Evolutionary conservation across 805 yeast species (phyloP).

Genomic region (Metschnikowia hibisci): DNA sequence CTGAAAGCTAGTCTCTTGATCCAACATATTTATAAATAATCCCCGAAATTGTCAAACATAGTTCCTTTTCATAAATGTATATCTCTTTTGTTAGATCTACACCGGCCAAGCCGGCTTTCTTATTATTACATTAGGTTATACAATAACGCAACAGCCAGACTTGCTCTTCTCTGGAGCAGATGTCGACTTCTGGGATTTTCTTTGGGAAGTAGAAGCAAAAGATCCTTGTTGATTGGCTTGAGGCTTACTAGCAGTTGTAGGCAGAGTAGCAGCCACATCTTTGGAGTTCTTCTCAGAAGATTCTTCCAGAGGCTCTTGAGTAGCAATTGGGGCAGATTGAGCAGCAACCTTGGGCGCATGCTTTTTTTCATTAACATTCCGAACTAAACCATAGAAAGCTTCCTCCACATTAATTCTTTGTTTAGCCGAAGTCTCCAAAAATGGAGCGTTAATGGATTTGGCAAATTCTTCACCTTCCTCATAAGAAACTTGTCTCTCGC

Average conservation of each 20-base stretch:
- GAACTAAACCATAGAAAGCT: slow-evolving; percentile 67
- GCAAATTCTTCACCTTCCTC: slow-evolving; percentile 66
- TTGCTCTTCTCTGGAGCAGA: slow-evolving; percentile 11
- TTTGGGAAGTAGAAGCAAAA: slow-evolving; percentile 11
- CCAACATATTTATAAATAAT: too few relatives aligned
- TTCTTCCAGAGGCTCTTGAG: neutral
- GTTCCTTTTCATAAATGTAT: too few relatives aligned
- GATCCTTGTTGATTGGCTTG: neutral
- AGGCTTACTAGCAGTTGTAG: neutral
- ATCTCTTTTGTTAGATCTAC: too few relatives aligned
- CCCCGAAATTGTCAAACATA: too few relatives aligned
- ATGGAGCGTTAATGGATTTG: slow-evolving; percentile 60
- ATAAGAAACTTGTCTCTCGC: slow-evolving; percentile 66
- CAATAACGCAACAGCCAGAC: slow-evolving; percentile 21
- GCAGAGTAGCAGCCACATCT: slow-evolving; percentile 1
- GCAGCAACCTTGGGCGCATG: slow-evolving; percentile 3
- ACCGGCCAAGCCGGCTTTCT: too few relatives aligned
- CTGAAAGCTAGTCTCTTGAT: too few relatives aligned
- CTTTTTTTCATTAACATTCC: slow-evolving; percentile 41
- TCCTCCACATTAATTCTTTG: slow-evolving; percentile 86
- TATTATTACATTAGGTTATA: slow-evolving; percentile 3
- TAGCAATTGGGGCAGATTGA: slow-evolving; percentile 1
- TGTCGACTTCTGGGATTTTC: slow-evolving; percentile 11
- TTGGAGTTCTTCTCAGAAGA: slow-evolving; percentile 4
- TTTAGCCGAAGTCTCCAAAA: slow-evolving; percentile 91